Evolutionary conservation across 148 eudicot genomes (phyloP).

Genomic region (Arbutus unedo): DNA sequence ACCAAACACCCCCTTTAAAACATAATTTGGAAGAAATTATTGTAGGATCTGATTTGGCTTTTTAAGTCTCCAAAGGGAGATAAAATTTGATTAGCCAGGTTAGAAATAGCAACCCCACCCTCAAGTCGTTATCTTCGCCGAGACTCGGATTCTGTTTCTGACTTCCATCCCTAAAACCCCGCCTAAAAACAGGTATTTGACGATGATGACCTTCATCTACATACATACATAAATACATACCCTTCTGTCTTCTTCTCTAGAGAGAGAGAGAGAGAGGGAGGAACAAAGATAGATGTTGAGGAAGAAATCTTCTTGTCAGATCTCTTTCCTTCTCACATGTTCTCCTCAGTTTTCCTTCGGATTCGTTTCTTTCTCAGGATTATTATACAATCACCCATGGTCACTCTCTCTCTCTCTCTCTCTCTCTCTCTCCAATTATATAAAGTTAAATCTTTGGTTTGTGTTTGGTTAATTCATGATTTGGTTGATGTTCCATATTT

Average conservation of each 20-base stretch:
- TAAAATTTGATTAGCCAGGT: neutral
- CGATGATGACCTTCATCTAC: neutral
- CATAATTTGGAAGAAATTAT: too few relatives aligned
- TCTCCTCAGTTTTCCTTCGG: neutral
- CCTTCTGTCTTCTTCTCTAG: neutral
- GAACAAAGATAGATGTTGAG: neutral
- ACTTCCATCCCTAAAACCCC: neutral
- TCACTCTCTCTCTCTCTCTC: slow-evolving; percentile 4
- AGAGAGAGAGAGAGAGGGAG: neutral
- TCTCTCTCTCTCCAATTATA: neutral
- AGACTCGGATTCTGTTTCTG: neutral
- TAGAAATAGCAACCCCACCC: neutral
- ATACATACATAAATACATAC: neutral
- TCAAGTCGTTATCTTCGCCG: neutral
- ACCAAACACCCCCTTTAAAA: too few relatives aligned
- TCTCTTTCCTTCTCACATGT: neutral
- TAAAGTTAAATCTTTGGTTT: neutral
- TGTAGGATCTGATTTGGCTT: too few relatives aligned
- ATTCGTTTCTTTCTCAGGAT: neutral
- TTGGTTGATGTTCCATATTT: neutral
- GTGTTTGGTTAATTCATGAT: neutral
- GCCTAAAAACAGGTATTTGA: slow-evolving; percentile 7
- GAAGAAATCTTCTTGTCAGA: neutral
- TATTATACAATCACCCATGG: neutral
- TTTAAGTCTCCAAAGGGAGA: too few relatives aligned